phyloP scores from a whole-genome alignment of 345 rosid genomes.

The Lagerstroemia speciosa region DNA sequence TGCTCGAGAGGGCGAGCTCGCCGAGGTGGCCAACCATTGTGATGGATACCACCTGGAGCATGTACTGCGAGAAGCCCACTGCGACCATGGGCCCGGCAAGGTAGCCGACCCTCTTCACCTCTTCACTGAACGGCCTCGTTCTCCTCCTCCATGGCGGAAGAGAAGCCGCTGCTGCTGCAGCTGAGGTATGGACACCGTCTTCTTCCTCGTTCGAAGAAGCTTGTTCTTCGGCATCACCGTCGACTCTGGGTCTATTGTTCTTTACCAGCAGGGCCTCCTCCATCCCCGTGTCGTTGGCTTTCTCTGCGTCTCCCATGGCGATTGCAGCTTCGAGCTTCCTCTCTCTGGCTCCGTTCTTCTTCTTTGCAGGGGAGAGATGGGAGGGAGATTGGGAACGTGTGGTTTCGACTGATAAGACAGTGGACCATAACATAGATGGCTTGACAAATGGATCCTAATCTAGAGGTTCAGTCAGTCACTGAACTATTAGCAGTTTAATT shows the following conservation, averaged over 20 bases:
- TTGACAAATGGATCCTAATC: too few species aligned
- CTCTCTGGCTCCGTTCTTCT: background rate
- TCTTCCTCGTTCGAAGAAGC: background rate
- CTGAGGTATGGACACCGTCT: background rate
- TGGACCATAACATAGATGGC: background rate
- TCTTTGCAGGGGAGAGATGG: background rate
- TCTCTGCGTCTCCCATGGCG: background rate
- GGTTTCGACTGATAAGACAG: background rate
- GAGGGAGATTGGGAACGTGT: background rate
- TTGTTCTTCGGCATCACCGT: background rate
- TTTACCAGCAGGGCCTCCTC: background rate
- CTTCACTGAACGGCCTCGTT: background rate
- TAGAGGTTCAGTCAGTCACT: too few species aligned
- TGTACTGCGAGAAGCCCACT: slow-evolving; percentile 6
- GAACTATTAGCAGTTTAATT: too few species aligned
- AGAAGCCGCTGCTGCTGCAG: background rate
- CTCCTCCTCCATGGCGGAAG: background rate
- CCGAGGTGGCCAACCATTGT: slow-evolving; percentile 30
- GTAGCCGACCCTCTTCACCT: slow-evolving; percentile 17
- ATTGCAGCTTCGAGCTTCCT: background rate
- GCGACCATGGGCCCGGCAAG: slow-evolving; percentile 17
- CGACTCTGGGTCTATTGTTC: background rate
- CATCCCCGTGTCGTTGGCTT: background rate
- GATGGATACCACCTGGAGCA: slow-evolving; percentile 22
- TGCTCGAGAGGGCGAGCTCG: slow-evolving; percentile 28